Conservation (phyloP, 2,329 filamentous ascomycete species). For the Biscogniauxia marginata region DNA sequence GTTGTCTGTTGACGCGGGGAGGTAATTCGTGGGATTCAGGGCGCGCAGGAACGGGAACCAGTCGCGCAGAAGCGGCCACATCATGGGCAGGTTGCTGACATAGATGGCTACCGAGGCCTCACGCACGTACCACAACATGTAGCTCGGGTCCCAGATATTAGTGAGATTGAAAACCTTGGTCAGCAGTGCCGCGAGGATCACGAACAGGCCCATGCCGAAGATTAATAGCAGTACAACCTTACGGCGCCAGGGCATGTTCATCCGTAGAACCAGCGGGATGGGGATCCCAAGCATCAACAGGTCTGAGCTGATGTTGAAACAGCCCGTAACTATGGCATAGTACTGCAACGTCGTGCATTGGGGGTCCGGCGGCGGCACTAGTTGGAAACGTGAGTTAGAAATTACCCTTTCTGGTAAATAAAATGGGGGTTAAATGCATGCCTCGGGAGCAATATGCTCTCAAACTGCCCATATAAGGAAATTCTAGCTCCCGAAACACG, state of each 20-base stretch:
- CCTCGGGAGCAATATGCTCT: no score
- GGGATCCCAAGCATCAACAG: slow-evolving; percentile 46
- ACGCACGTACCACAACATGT: slow-evolving; percentile 52
- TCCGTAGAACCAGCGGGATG: slow-evolving; percentile 43
- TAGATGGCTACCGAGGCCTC: slow-evolving; percentile 53
- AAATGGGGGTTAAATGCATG: no score
- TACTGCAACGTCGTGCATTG: slow-evolving; percentile 47
- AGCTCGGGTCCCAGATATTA: slow-evolving; percentile 28
- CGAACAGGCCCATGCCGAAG: slow-evolving; percentile 50
- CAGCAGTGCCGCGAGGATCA: slow-evolving; percentile 41
- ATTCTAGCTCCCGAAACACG: no score
- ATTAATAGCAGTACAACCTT: slow-evolving; percentile 46
- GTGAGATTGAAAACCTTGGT: slow-evolving; percentile 47
- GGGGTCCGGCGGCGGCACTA: slow-evolving; percentile 43
- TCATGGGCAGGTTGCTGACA: slow-evolving; percentile 52
- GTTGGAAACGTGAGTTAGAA: no score
- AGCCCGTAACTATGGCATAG: slow-evolving; percentile 47
- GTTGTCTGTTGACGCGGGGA: neutral
- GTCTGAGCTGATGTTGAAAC: slow-evolving; percentile 49
- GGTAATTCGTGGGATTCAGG: slow-evolving; percentile 1
- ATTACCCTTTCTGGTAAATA: no score
- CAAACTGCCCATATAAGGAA: no score
- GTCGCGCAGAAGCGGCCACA: slow-evolving; percentile 51
- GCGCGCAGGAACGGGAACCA: slow-evolving; percentile 29
- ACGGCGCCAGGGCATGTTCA: slow-evolving; percentile 42